Percentiles rank a stretch among this genome's conserved stretches.
phyloP scores from a whole-genome alignment of 768 basidiomycete genomes.

The Cystoderma amianthinum region DNA sequence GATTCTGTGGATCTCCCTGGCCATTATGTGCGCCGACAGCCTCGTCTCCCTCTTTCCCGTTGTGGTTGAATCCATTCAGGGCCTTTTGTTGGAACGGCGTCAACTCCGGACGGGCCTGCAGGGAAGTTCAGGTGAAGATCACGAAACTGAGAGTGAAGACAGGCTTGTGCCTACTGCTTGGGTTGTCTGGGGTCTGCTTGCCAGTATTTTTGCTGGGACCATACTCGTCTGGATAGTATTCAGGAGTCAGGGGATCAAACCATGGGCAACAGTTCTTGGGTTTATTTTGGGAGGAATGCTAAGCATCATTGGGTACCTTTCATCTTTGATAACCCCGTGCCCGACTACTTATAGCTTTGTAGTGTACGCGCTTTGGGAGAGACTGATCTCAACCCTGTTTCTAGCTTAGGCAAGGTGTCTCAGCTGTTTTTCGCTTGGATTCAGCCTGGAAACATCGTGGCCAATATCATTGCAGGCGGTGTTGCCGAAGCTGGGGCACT shows the following conservation, averaged over 20 bases:
- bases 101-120: slow-evolving; percentile 11
- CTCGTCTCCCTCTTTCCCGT: slow-evolving; percentile 85
- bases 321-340: neutral
- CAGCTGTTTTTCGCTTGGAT: slow-evolving; percentile 93
- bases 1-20: slow-evolving; percentile 95
- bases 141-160: slow-evolving; percentile 72
- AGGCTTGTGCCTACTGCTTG: slow-evolving; percentile 75
- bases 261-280: slow-evolving; percentile 89
- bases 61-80: slow-evolving; percentile 41
- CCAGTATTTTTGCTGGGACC: slow-evolving; percentile 64
- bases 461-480: slow-evolving; percentile 94
- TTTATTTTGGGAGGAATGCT: slow-evolving; percentile 81
- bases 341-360: slow-evolving; percentile 4
- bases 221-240: slow-evolving; percentile 85
- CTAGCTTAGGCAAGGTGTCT: slow-evolving; percentile 90
- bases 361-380: slow-evolving; percentile 94
- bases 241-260: slow-evolving; percentile 85
- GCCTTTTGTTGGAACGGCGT: slow-evolving; percentile 18
- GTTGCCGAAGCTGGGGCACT: slow-evolving; percentile 93
- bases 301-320: slow-evolving; percentile 79
- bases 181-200: slow-evolving; percentile 64
- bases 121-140: slow-evolving; percentile 31
- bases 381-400: slow-evolving; percentile 90
- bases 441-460: slow-evolving; percentile 93
- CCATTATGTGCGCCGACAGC: slow-evolving; percentile 93